A percentile compares a stretch with the other conserved stretches of the same genome.
These are phyloP conservation scores for Tuber magnatum DNA, from an alignment of 495 filamentous ascomycete species.

Conservation along the genomic window DNA sequence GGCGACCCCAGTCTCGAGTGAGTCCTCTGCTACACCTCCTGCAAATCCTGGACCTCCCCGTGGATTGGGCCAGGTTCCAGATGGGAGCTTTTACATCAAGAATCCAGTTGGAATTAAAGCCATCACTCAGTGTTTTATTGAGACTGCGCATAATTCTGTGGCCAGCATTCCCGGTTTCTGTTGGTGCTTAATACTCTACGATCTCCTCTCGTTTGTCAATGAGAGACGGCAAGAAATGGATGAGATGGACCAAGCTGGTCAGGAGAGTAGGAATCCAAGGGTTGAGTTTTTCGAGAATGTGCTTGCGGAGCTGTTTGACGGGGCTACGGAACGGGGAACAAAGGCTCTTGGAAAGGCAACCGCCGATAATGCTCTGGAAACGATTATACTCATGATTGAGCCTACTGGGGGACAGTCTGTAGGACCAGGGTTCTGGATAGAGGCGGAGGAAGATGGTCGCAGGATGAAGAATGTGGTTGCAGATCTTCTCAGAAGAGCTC, in stretches of 20 bases:
- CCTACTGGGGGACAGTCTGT: constrained; percentile 24
- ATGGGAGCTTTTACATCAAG: constrained; percentile 36
- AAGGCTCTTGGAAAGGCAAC: constrained; percentile 21
- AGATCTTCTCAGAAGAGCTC: constrained; percentile 30
- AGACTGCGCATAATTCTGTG: constrained; percentile 12
- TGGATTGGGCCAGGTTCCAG: constrained; percentile 15
- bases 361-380: constrained; percentile 22
- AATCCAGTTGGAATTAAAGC: constrained; percentile 28
- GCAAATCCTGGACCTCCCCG: constrained; percentile 22
- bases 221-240: constrained; percentile 24
- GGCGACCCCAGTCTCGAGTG: constrained; percentile 31
- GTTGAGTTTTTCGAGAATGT: constrained; percentile 32
- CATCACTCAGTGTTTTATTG: constrained; percentile 31
- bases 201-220: constrained; percentile 32
- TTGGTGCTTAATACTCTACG: constrained; percentile 32
- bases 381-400: constrained; percentile 34
- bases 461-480: constrained; percentile 41
- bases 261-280: constrained; percentile 24
- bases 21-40: constrained; percentile 37
- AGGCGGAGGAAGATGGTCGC: constrained; percentile 35
- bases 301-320: constrained; percentile 20
- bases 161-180: constrained; percentile 30
- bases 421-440: constrained; percentile 30
- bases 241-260: constrained; percentile 21
- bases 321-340: constrained; percentile 23